phyloP scores from a whole-genome alignment of 768 basidiomycete genomes.

The Serendipita vermifera region DNA sequence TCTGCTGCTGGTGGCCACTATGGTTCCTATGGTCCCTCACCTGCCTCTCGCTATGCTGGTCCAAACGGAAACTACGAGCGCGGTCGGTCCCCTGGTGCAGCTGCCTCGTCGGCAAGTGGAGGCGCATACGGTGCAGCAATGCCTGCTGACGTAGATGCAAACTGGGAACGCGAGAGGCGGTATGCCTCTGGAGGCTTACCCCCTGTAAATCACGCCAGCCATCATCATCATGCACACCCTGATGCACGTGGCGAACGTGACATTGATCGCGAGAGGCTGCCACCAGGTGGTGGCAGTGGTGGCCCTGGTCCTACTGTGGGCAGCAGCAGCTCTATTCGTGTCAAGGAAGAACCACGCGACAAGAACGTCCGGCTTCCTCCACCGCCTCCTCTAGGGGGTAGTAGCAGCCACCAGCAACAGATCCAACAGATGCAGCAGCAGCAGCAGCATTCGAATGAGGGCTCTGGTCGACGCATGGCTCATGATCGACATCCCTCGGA shows the following conservation, averaged over 20 bases:
- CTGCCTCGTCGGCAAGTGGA: neutral
- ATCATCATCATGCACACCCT: neutral
- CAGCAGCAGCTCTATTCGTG: neutral
- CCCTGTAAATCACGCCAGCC: neutral
- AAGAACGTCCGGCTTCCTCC: neutral
- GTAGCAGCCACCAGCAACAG: neutral
- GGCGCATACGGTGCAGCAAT: neutral
- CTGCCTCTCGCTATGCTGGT: neutral
- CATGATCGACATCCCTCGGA: constrained; percentile 5
- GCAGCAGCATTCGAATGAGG: neutral
- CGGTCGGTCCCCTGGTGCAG: neutral
- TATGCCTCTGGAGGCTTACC: neutral
- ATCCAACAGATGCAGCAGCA: neutral
- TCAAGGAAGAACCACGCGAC: neutral
- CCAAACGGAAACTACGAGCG: neutral
- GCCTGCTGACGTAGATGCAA: neutral
- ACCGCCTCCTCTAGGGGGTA: neutral
- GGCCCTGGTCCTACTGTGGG: too few relatives aligned
- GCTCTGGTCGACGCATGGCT: neutral
- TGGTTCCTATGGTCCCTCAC: neutral
- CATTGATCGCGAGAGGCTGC: too few relatives aligned
- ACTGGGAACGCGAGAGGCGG: neutral
- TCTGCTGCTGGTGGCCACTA: constrained; percentile 6
- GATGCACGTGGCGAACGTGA: too few relatives aligned
- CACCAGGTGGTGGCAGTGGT: neutral